Evolutionary conservation across 1,139 yeast genomes (phyloP), one percentile per base, ranked within the genome.

Genomic region (Sugiyamaella sp.): DNA sequence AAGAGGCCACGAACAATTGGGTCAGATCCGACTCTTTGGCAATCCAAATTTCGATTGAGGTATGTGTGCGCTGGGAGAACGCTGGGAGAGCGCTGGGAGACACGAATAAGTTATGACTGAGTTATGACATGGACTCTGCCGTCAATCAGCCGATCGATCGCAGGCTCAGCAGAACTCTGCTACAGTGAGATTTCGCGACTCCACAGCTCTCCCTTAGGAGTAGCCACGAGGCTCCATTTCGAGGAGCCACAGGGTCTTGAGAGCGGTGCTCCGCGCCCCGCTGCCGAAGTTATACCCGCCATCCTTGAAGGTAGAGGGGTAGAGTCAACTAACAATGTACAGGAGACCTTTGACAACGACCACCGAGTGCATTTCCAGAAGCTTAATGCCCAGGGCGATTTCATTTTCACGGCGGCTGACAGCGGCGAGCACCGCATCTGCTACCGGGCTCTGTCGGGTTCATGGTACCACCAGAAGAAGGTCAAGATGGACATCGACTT

Each of bases 391-490:
- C 69, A 71, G 24, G 88, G 89, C 35, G 84, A 82, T 59, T 84
- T 85, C 69, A 80, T 86, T 19, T 85, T 84, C 70, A 80, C 83
- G 27, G 85, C 91, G 1, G 73, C 82, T 47, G 89, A 82, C 48
- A 75, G 83, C 33, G 95, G 95, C 43, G 88, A 84, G 65, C 93
- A 86, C 72, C 74, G 80, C 63, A 78, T 86, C 47, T 86, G 95
- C 70, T 75, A 85, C 63, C 82, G 84, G 55, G 86, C 89, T 3
- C 78, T 81, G 60, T 76, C 81, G 35, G 79, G 79, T 59, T 83
- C 82, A 56, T 82, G 82, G 89, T 77, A 76, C 69, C 75, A 74
- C 54, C 73, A 68, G 68, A 75, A 67, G 59, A 80, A 70, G 65
- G 82, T 71, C 56, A 79, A 75, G 68, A 71, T 81, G 58, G 79